Evolutionary conservation across 2,329 filamentous ascomycete species (phyloP), one percentile per base, ranked within the genome.

Genomic region (Cladosporium phlei): DNA sequence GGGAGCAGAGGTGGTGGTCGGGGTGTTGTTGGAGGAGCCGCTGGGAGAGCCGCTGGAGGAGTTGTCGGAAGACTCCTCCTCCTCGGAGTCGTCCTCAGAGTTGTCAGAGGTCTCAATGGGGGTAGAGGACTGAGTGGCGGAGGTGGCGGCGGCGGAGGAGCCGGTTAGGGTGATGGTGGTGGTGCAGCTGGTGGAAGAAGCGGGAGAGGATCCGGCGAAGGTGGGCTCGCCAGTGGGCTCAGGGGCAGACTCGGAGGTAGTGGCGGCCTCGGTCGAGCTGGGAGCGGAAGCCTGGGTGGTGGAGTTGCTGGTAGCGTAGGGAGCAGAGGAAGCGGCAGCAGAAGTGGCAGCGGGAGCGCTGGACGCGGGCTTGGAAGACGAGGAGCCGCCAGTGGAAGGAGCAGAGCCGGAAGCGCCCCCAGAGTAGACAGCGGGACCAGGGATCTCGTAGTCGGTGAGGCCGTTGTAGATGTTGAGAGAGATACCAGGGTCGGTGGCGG

Each of bases 381-480:
- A 37, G 12, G 48, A 44, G 33, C 46, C 34, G 11, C 39, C 43
- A n/a, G 46, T 25, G n/a, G 40, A 22, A 33, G 51, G 37, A 12
- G 49, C 24, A 3, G 48, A 43, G 24, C 38, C 20, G 19, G 21
- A 24, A 27, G 20, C 24, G 24, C 20, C 40, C n/a, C 32, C 32
- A 38, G 32, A 37, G 32, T 38, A 52, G 45, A 66, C 55, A 43
- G 61, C 54, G 9, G 74, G 74, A 14, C 75, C 75, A 21, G 74
- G 75, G 40, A 76, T 75, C 21, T 57, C 51, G 56, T 78, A 78
- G 22, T 56, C 62, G 50, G 57, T 57, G 45, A 73, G 57, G 29
- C 60, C 55, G 43, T 65, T 54, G 70, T 81, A 82, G 63, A 82
- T 71, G 70, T 75, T 77, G 69, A 80, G 65, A 51, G 69, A 55